Percentiles rank a stretch among this genome's conserved stretches.
phyloP scores from a whole-genome alignment of 1,139 yeast genomes.

The Saccharomycopsis crataegensis region DNA sequence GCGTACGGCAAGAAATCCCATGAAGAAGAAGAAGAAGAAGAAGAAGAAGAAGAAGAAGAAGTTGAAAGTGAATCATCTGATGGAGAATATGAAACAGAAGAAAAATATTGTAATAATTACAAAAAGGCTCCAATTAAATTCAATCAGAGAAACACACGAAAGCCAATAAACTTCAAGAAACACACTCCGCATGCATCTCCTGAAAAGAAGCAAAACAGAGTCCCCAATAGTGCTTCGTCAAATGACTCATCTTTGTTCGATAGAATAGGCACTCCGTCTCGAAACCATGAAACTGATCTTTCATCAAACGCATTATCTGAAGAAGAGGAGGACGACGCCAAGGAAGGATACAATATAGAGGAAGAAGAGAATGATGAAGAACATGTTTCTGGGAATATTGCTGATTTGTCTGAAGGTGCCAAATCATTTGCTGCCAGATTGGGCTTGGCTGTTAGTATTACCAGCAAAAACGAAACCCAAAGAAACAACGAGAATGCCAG shows the following conservation, averaged over 20 bases:
- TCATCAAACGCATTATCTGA: neutral
- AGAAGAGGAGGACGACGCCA: neutral
- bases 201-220: neutral
- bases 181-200: neutral
- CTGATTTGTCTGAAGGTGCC: conserved; percentile 3
- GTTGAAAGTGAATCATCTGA: neutral
- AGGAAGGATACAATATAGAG: neutral
- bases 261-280: neutral
- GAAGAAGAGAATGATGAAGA: neutral
- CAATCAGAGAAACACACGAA: neutral
- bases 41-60: too few species aligned
- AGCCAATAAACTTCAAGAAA: neutral
- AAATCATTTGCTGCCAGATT: conserved; percentile 6
- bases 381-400: neutral
- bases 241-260: neutral
- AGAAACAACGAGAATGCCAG: neutral
- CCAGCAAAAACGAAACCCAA: neutral
- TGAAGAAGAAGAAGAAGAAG: too few species aligned
- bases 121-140: neutral
- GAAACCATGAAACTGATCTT: neutral
- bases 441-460: conserved; percentile 1
- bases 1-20: neutral
- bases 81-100: neutral
- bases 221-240: neutral
- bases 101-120: neutral